Evolutionary conservation across 495 filamentous ascomycete species (phyloP).

Genomic region (Tuber microsphaerosporum): DNA sequence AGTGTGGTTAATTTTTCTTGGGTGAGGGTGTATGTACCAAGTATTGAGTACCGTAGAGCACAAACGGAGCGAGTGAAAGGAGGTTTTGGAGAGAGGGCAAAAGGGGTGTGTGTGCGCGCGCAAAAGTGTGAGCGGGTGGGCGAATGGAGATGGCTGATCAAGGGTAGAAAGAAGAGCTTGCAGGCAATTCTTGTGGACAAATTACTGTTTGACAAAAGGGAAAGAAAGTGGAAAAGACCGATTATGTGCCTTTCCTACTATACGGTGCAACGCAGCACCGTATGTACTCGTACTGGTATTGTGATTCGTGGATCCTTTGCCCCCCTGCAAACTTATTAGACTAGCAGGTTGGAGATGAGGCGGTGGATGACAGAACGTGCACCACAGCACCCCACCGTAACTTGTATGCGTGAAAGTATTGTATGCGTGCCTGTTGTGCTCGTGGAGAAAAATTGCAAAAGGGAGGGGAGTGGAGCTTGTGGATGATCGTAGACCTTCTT

Average conservation of each 20-base stretch:
- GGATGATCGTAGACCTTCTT: not conserved
- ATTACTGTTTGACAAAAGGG: constrained; percentile 5
- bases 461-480: not conserved
- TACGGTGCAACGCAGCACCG: not conserved
- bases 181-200: constrained; percentile 22
- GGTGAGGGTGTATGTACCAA: not conserved
- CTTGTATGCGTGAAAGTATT: not conserved
- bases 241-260: not conserved
- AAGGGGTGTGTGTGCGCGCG: constrained; percentile 15
- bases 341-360: not conserved
- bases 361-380: not conserved
- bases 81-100: constrained; percentile 36
- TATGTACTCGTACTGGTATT: not conserved
- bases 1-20: constrained; percentile 1
- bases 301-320: not conserved
- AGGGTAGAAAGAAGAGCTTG: constrained; percentile 19
- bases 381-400: not conserved
- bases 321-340: not conserved
- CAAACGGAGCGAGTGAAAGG: constrained; percentile 11
- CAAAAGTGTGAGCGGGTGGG: constrained; percentile 13
- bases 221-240: constrained; percentile 4
- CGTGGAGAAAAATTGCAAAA: not conserved
- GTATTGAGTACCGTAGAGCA: not conserved
- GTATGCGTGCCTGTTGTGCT: too few relatives aligned
- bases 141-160: constrained; percentile 12